Conservation (phyloP, 2,329 filamentous ascomycete species). For the Cladophialophora immunda region DNA sequence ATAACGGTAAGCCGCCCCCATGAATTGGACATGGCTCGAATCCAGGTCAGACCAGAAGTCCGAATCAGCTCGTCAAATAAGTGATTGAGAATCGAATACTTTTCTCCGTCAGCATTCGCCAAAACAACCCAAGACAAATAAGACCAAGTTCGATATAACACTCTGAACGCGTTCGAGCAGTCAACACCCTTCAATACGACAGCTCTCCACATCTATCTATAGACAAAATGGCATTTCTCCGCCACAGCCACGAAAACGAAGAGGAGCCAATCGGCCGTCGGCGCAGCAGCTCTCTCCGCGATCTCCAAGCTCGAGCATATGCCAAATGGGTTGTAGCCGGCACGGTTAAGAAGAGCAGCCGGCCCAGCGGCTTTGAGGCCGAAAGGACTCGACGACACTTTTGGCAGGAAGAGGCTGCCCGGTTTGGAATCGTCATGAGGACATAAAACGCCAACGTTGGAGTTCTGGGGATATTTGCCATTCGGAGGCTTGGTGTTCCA, state of each 20-base stretch:
- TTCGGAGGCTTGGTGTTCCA: no score
- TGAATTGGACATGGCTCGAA: not conserved
- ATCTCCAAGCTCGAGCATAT: slow-evolving; percentile 29
- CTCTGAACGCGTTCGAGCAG: not conserved
- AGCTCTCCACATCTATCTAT: not conserved
- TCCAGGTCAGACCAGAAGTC: not conserved
- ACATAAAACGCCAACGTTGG: not conserved
- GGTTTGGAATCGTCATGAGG: slow-evolving; percentile 2
- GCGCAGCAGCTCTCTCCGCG: slow-evolving; percentile 25
- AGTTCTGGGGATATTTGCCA: not conserved
- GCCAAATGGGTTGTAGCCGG: slow-evolving; percentile 21
- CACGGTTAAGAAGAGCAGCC: not conserved
- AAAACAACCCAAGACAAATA: not conserved
- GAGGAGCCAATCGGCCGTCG: slow-evolving; percentile 13
- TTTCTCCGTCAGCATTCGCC: not conserved
- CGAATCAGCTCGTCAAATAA: not conserved
- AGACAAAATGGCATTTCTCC: slow-evolving; percentile 24
- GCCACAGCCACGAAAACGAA: slow-evolving; percentile 19
- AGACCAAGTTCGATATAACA: not conserved
- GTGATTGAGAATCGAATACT: not conserved
- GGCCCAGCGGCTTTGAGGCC: slow-evolving; percentile 17
- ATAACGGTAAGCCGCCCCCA: not conserved
- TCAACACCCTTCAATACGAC: not conserved
- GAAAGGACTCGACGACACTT: slow-evolving; percentile 23
- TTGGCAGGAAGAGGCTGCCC: slow-evolving; percentile 19